Base-by-base conservation (phyloP, 768 basidiomycete genomes). In the Floccularia luteovirens region DNA sequence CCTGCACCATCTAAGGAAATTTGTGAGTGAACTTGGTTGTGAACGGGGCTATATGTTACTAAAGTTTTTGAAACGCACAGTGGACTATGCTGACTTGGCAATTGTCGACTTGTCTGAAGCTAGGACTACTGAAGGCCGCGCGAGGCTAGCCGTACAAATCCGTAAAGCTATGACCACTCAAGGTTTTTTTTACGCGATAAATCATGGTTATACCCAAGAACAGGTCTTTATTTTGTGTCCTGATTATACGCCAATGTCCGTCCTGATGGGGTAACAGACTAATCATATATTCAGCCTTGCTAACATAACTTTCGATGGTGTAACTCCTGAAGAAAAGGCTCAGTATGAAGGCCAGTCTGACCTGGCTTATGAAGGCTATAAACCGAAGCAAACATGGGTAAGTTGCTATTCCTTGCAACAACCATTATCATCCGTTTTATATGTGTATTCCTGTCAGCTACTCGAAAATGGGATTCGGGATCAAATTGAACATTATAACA, bases 381-480 rank as follows among this genome's bases (percentile, higher is more conserved):
- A 79, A 45, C 63, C 61, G 4, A 64, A 67, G 7, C 62, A 71
- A 41, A 72, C 70, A 37, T 79, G 75, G 75, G 77, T 75, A 46
- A 5, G 59, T 48, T 1, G 10, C 6, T 13, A 24, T 10, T 16
- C n/a, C n/a, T 14, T 13, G n/a, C 3, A 11, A 19, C 33, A 35
- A 14, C 11, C 17, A 10, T 35, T 35, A 14, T 35, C 33, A 35
- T 11, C 21, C 12, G 10, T 35, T 17, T 10, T 10, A 35, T 11
- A 14, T 20, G 1, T 35, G 16, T 21, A 14, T 3, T 17, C 22
- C 12, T n/a, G n/a, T n/a, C 39, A 83, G 80, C 74, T 76, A 36
- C 72, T 82, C 32, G 75, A 74, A 28, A 69, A 67, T 8, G 81
- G 80, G 4, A 72, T 83, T 19, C 67, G 57, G 13, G 82, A 84